Percentiles rank a stretch among this genome's conserved stretches.
Conservation (phyloP, 2,329 filamentous ascomycete species). For the Mycosphaerella sp. region DNA sequence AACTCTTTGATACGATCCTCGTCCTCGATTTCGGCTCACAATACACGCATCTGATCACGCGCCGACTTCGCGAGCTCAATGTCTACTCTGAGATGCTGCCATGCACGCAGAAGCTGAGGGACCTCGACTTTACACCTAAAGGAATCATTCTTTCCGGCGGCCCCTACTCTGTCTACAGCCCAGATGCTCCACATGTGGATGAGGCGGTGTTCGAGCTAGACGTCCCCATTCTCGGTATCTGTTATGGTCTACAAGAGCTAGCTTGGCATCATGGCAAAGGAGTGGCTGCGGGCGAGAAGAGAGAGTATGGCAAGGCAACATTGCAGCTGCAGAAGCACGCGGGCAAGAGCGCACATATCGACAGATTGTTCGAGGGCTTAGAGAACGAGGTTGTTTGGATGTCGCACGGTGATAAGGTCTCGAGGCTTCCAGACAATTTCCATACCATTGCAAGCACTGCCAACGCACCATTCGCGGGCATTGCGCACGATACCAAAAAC, state of each 20-base stretch:
- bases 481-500: slow-evolving; percentile 63
- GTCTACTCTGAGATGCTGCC: slow-evolving; percentile 85
- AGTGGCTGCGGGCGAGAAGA: slow-evolving; percentile 60
- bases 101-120: slow-evolving; percentile 73
- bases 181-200: slow-evolving; percentile 71
- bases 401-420: slow-evolving; percentile 85
- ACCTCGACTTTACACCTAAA: slow-evolving; percentile 72
- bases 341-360: slow-evolving; percentile 56
- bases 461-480: slow-evolving; percentile 75
- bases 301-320: slow-evolving; percentile 66
- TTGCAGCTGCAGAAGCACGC: slow-evolving; percentile 55
- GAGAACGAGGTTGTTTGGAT: slow-evolving; percentile 72
- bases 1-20: slow-evolving; percentile 60
- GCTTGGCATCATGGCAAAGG: slow-evolving; percentile 64
- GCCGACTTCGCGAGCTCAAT: slow-evolving; percentile 69
- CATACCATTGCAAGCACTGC: slow-evolving; percentile 65
- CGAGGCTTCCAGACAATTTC: slow-evolving; percentile 66
- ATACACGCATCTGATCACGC: slow-evolving; percentile 67
- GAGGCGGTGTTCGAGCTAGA: slow-evolving; percentile 71
- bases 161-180: slow-evolving; percentile 73
- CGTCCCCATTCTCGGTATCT: slow-evolving; percentile 57
- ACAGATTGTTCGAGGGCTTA: slow-evolving; percentile 71
- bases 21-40: slow-evolving; percentile 68
- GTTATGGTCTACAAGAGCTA: slow-evolving; percentile 65
- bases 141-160: slow-evolving; percentile 75